Evolutionary conservation across 108 stramenopile species (phyloP).

Genomic region (Nitzschia sp.): DNA sequence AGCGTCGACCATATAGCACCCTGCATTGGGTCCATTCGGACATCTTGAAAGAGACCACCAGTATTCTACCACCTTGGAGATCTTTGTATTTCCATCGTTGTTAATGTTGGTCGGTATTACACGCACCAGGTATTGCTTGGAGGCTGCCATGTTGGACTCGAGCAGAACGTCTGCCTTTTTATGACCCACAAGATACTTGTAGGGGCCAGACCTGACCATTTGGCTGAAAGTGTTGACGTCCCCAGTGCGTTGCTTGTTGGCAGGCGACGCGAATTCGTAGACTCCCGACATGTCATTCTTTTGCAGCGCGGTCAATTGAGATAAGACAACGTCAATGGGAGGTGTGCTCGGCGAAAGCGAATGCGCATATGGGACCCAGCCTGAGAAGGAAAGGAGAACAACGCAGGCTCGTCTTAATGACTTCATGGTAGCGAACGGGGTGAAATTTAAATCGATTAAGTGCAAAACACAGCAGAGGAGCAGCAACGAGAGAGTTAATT

Average conservation of each 20-base stretch:
- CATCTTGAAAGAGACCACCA: slow-evolving; percentile 31
- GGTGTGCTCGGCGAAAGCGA: slow-evolving; percentile 5
- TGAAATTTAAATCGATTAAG: too few species aligned
- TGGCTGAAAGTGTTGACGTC: slow-evolving; percentile 1
- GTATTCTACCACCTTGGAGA: slow-evolving; percentile 4
- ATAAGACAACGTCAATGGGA: slow-evolving; percentile 9
- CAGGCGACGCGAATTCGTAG: slow-evolving; percentile 17
- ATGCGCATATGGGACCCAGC: too few species aligned
- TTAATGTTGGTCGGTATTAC: not conserved
- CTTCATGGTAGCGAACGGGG: too few species aligned
- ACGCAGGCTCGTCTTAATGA: too few species aligned
- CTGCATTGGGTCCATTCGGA: not conserved
- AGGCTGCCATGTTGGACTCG: slow-evolving; percentile 9
- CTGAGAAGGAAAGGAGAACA: not conserved
- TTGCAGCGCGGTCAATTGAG: slow-evolving; percentile 8
- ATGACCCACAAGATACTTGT: slow-evolving; percentile 11
- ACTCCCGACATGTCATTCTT: slow-evolving; percentile 15
- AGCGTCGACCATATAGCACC: slow-evolving; percentile 29
- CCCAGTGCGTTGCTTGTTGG: slow-evolving; percentile 10
- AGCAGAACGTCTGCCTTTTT: slow-evolving; percentile 9
- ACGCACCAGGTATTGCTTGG: slow-evolving; percentile 16
- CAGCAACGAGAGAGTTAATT: too few species aligned
- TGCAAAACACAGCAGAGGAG: too few species aligned
- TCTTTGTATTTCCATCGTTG: not conserved
- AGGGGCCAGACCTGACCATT: slow-evolving; percentile 20